Evolutionary conservation across 1,284 basidiomycete species (phyloP).

Genomic region (Apiotrichum brassicae): DNA sequence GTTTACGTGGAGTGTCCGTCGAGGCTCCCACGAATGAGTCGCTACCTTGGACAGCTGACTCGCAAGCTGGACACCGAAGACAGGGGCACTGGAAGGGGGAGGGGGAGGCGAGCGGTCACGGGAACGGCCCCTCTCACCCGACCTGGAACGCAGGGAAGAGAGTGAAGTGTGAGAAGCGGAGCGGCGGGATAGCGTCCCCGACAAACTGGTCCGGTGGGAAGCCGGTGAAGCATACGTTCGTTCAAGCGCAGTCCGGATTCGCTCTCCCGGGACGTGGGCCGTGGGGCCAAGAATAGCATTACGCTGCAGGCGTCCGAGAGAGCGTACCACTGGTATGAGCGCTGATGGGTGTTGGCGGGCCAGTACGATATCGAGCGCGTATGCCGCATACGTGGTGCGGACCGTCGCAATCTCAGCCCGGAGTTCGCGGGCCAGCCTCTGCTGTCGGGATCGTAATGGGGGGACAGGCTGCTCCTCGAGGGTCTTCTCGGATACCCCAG

Average conservation of each 20-base stretch:
- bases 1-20: no score
- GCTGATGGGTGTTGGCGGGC: slow-evolving; percentile 14
- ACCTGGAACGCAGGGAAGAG: no score
- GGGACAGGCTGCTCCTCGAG: slow-evolving; percentile 1
- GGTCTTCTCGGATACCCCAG: not conserved
- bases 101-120: no score
- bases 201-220: not conserved
- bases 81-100: no score
- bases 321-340: slow-evolving; percentile 22
- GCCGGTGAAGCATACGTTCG: slow-evolving; percentile 17
- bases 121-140: no score
- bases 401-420: slow-evolving; percentile 16
- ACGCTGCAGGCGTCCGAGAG: slow-evolving; percentile 26
- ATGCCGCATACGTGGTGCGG: slow-evolving; percentile 15
- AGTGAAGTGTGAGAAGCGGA: not conserved
- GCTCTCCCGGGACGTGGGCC: slow-evolving; percentile 38
- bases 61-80: not conserved
- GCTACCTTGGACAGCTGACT: slow-evolving; percentile 9
- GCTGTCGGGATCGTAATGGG: slow-evolving; percentile 11
- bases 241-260: slow-evolving; percentile 35
- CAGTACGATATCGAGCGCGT: slow-evolving; percentile 24
- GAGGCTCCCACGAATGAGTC: slow-evolving; percentile 9
- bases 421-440: slow-evolving; percentile 23
- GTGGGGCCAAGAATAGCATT: slow-evolving; percentile 38
- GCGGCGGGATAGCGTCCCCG: not conserved